phyloP scores from a whole-genome alignment of 1,139 yeast species.

The Debaryomyces coudertii region DNA sequence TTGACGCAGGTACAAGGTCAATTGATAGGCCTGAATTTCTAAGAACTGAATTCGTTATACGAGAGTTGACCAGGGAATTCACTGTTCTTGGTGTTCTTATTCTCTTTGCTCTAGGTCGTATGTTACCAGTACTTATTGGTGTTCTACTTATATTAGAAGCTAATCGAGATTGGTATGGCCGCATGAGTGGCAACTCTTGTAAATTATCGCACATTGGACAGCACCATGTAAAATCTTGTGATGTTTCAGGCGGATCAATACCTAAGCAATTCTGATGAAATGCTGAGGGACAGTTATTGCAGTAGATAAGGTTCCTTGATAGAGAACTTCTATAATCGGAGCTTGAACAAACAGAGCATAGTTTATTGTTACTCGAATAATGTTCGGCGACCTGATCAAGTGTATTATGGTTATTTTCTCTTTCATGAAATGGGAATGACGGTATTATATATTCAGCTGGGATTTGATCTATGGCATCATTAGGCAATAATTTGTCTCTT shows the following conservation, averaged over 20 bases:
- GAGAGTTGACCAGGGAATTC: not conserved
- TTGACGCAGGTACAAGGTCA: not conserved
- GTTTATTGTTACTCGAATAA: constrained; percentile 9
- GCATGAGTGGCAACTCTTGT: constrained; percentile 29
- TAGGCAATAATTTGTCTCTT: constrained; percentile 36
- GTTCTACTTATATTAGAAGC: constrained; percentile 1
- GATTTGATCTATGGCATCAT: constrained; percentile 44
- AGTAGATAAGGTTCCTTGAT: constrained; percentile 27
- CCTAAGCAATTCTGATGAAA: constrained; percentile 45
- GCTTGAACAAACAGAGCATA: constrained; percentile 43
- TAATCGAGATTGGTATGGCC: constrained; percentile 10
- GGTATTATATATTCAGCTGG: constrained; percentile 42
- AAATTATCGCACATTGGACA: constrained; percentile 49
- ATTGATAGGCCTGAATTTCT: not conserved
- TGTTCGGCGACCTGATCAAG: constrained; percentile 5
- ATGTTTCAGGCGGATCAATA: constrained; percentile 16
- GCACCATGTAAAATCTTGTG: constrained; percentile 31
- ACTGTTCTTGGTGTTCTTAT: constrained; percentile 6
- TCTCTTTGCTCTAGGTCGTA: constrained; percentile 6
- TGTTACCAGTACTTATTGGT: not conserved
- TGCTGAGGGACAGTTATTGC: constrained; percentile 37
- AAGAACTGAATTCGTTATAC: not conserved
- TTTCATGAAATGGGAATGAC: constrained; percentile 13
- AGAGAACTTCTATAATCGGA: constrained; percentile 31
- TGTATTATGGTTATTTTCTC: constrained; percentile 5